Percentiles rank a stretch among this genome's conserved stretches.
phyloP scores from a whole-genome alignment of 1,284 basidiomycete species.

The Puccinia novopanici region DNA sequence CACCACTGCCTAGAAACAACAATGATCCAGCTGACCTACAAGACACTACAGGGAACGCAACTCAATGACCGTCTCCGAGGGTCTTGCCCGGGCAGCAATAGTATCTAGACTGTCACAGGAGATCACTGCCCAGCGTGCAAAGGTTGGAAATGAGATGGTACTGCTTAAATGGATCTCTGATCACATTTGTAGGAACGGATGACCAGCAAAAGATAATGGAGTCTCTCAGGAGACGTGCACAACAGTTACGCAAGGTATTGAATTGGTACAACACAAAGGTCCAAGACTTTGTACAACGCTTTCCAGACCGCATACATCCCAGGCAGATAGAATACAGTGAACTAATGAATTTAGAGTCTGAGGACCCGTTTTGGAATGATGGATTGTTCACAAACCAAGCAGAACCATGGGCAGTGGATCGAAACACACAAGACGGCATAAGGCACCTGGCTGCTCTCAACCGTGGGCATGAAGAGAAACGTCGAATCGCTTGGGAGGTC shows the following conservation, averaged over 20 bases:
- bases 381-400: slow-evolving; percentile 11
- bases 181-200: neutral
- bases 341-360: neutral
- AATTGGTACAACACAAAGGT: neutral
- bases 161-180: too few relatives aligned
- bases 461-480: slow-evolving; percentile 1
- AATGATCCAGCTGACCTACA: neutral
- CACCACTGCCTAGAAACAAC: neutral
- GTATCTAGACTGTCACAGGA: neutral
- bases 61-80: neutral
- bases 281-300: neutral
- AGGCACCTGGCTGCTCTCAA: neutral
- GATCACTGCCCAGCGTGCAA: neutral
- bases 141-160: neutral
- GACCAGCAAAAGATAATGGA: neutral
- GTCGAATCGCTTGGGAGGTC: slow-evolving; percentile 15
- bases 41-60: too few relatives aligned
- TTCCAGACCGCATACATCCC: neutral
- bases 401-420: slow-evolving; percentile 2
- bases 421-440: slow-evolving; percentile 13
- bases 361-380: slow-evolving; percentile 31
- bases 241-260: neutral
- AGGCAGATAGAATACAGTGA: neutral
- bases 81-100: neutral
- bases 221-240: neutral